These are phyloP conservation scores for Citrus trifoliata DNA, from an alignment of 345 rosid genomes.

Conservation along the genomic window DNA sequence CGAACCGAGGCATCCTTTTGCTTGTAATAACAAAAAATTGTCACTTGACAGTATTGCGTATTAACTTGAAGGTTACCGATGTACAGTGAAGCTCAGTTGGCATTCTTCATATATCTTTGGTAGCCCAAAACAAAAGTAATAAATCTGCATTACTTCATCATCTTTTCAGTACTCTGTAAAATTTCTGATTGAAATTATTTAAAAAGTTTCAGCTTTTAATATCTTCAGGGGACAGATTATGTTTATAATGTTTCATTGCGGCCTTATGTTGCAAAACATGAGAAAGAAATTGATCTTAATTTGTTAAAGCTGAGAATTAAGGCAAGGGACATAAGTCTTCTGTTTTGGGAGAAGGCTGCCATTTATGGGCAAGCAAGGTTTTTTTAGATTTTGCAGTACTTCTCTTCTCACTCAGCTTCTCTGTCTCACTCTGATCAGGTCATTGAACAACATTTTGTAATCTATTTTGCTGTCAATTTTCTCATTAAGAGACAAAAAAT, in stretches of 20 bases:
- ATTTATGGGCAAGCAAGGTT: constrained; percentile 28
- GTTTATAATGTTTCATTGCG: constrained; percentile 52
- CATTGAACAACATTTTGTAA: no score
- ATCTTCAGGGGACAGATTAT: constrained; percentile 51
- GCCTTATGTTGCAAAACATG: constrained; percentile 56
- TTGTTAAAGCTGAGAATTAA: constrained; percentile 52
- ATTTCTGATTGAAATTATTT: neutral
- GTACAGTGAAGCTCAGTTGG: constrained; percentile 82
- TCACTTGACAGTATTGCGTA: no score
- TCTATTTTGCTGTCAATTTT: no score
- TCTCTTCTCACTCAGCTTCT: no score
- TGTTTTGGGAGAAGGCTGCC: constrained; percentile 58
- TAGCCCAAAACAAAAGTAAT: constrained; percentile 71
- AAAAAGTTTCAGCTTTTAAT: neutral
- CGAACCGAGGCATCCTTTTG: neutral
- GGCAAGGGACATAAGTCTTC: constrained; percentile 45
- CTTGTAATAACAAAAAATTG: no score
- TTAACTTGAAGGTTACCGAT: constrained; percentile 59
- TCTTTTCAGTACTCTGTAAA: neutral
- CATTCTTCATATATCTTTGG: constrained; percentile 75
- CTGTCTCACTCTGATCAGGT: no score
- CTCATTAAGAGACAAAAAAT: no score
- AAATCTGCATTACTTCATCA: neutral
- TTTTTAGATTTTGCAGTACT: no score
- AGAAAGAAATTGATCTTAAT: constrained; percentile 57